phyloP scores from a whole-genome alignment of 371 early-diverging fungal species.

The Rhizomucor miehei region DNA sequence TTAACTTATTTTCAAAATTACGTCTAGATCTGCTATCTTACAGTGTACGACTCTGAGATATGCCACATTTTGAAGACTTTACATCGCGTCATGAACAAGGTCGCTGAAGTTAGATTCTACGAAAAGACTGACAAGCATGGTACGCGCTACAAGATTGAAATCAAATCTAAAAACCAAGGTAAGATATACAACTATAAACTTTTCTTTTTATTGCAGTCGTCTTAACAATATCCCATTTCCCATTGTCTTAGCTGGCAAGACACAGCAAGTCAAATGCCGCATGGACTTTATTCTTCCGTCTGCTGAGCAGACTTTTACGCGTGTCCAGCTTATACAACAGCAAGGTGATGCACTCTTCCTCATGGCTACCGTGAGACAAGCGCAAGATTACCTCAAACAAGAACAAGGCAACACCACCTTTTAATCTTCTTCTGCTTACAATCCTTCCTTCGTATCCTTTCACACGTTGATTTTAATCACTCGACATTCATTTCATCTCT shows the following conservation, averaged over 20 bases:
- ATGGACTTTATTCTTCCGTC: constrained; percentile 33
- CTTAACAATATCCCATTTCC: too few species aligned
- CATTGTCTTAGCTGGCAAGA: constrained; percentile 5
- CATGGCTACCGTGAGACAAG: neutral
- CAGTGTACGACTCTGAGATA: constrained; percentile 28
- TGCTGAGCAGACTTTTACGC: constrained; percentile 16
- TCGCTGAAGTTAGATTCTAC: constrained; percentile 34
- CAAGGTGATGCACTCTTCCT: constrained; percentile 17
- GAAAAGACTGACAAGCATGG: constrained; percentile 39
- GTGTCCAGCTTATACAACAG: constrained; percentile 43
- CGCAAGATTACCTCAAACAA: neutral
- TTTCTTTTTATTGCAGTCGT: too few species aligned
- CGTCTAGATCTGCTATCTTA: constrained; percentile 26
- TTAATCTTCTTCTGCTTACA: neutral
- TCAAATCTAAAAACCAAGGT: constrained; percentile 26
- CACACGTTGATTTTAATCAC: neutral
- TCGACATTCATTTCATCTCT: neutral
- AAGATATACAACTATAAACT: too few species aligned
- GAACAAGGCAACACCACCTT: neutral
- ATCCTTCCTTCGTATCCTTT: neutral
- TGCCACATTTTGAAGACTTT: constrained; percentile 24
- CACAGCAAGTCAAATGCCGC: constrained; percentile 43
- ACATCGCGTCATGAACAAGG: constrained; percentile 31
- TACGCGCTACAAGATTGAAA: constrained; percentile 40
- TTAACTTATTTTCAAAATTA: neutral